A percentile compares a stretch with the other conserved stretches of the same genome.
These are phyloP conservation scores for Tylopilus felleus DNA, from an alignment of 768 basidiomycete genomes.

Conservation along the genomic window DNA sequence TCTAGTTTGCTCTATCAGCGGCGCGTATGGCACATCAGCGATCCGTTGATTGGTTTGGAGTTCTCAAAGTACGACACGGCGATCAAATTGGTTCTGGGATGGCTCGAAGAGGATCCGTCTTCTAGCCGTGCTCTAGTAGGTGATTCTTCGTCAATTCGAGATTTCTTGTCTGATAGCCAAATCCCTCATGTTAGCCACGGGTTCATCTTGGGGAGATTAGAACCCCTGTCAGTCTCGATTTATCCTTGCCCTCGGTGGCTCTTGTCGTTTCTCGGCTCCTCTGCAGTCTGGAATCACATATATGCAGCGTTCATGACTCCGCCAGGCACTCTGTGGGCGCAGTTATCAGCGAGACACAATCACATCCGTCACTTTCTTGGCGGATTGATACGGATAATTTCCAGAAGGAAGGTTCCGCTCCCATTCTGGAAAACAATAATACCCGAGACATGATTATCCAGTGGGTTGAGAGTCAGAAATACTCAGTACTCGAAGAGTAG, in stretches of 20 bases:
- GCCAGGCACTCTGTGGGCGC: background rate
- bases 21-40: slow-evolving; percentile 1
- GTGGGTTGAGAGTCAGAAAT: background rate
- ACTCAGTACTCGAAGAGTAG: background rate
- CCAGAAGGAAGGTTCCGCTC: background rate
- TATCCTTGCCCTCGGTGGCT: slow-evolving; percentile 3
- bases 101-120: background rate
- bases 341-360: background rate
- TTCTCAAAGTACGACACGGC: slow-evolving; percentile 8
- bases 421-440: background rate
- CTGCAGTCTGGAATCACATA: background rate
- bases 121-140: slow-evolving; percentile 1
- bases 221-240: background rate
- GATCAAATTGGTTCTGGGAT: slow-evolving; percentile 2
- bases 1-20: slow-evolving; percentile 11
- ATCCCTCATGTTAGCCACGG: background rate
- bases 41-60: slow-evolving; percentile 5
- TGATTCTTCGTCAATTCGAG: background rate
- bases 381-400: slow-evolving; percentile 10
- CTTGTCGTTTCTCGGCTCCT: background rate
- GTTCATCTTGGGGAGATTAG: slow-evolving; percentile 5
- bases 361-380: background rate
- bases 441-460: background rate
- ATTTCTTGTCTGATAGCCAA: background rate
- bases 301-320: background rate